Evolutionary conservation across 148 eudicot species (phyloP).

Genomic region (Heliamphora exappendiculata): DNA sequence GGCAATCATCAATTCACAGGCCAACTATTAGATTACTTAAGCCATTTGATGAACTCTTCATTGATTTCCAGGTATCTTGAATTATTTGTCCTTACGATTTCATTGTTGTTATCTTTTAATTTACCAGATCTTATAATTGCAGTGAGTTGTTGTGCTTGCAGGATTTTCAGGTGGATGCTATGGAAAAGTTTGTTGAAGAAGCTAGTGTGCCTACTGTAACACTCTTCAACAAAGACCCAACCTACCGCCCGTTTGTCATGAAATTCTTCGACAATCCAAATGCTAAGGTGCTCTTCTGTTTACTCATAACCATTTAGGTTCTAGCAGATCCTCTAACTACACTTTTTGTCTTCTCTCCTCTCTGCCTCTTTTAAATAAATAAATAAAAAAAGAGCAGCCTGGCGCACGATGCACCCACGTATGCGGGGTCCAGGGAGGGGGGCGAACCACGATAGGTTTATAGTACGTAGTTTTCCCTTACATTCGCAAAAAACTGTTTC

Average conservation of each 20-base stretch:
- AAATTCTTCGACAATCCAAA: constrained; percentile 43
- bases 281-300: constrained; percentile 41
- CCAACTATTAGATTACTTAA: constrained; percentile 64
- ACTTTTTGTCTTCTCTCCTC: not conserved
- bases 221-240: constrained; percentile 39
- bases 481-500: no score
- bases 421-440: no score
- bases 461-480: no score
- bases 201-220: constrained; percentile 51
- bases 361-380: not conserved
- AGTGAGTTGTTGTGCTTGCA: constrained; percentile 15
- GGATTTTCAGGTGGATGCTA: constrained; percentile 59
- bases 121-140: not conserved
- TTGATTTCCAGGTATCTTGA: constrained; percentile 48
- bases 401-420: no score
- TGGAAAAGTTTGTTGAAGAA: constrained; percentile 52
- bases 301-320: not conserved
- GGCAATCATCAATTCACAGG: constrained; percentile 50
- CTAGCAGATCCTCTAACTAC: not conserved
- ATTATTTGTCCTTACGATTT: not conserved
- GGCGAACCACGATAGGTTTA: no score
- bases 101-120: not conserved
- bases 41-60: constrained; percentile 85
- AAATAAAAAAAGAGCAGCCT: no score
- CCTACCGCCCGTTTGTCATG: constrained; percentile 40